Evolutionary conservation across 441 rosid species (phyloP).

Genomic region (Populus hybrid): DNA sequence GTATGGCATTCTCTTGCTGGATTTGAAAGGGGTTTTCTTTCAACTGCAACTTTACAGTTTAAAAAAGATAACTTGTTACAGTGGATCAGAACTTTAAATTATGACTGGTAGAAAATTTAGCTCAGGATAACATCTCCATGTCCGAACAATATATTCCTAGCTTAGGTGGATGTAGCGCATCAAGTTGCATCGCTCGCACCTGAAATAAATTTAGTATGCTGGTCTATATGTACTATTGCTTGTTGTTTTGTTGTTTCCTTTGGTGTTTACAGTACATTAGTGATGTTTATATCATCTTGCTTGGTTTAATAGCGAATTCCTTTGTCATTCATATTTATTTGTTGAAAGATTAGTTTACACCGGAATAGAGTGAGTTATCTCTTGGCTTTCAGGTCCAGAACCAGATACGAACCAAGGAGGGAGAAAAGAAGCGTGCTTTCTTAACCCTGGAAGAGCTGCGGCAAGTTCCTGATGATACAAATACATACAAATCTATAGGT

Average conservation of each 20-base stretch:
- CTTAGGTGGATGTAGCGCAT: background rate
- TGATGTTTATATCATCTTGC: background rate
- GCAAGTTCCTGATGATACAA: constrained; percentile 68
- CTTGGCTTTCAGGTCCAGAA: constrained; percentile 60
- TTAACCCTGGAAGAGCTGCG: constrained; percentile 83
- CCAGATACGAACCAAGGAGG: constrained; percentile 81
- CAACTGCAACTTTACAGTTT: background rate
- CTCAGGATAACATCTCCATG: background rate
- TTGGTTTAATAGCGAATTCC: background rate
- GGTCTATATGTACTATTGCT: too few species aligned
- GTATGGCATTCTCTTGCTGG: background rate
- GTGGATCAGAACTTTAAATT: background rate
- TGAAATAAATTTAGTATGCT: background rate
- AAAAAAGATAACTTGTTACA: background rate
- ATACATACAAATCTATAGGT: constrained; percentile 87
- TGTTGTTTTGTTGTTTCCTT: background rate
- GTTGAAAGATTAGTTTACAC: background rate
- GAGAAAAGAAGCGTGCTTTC: constrained; percentile 87
- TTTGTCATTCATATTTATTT: background rate
- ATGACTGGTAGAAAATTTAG: background rate
- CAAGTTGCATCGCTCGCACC: background rate
- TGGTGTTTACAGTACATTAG: background rate
- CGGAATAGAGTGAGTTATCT: constrained; percentile 15
- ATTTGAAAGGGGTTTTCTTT: background rate
- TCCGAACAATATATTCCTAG: background rate